phyloP scores from a whole-genome alignment of 768 basidiomycete species.

The Mycena indigotica region DNA sequence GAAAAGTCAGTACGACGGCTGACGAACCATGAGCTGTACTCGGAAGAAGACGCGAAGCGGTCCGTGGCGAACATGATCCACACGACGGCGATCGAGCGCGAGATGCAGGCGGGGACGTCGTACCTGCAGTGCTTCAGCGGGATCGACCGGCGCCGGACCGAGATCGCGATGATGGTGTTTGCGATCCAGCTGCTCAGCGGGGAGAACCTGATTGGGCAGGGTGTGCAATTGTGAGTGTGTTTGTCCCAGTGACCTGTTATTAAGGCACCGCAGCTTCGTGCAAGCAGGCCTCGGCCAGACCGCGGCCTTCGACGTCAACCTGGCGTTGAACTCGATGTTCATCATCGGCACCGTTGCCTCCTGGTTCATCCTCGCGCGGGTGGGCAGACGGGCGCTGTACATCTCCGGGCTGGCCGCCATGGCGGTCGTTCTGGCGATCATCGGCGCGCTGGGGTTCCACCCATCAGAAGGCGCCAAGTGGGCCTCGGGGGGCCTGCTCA shows the following conservation, averaged over 20 bases:
- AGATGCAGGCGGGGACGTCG: constrained; percentile 24
- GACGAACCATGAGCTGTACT: constrained; percentile 19
- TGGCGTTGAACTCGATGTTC: constrained; percentile 30
- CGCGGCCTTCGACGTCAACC: constrained; percentile 22
- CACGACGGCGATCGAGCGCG: constrained; percentile 25
- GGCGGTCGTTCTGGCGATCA: constrained; percentile 26
- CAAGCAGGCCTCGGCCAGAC: constrained; percentile 21
- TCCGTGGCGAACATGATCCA: constrained; percentile 27
- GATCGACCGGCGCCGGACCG: constrained; percentile 24
- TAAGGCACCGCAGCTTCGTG: constrained; percentile 12
- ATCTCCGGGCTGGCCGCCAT: constrained; percentile 21
- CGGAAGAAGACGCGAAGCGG: constrained; percentile 20
- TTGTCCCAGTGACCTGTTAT: too few species aligned
- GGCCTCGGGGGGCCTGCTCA: constrained; percentile 23
- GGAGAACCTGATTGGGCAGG: constrained; percentile 27
- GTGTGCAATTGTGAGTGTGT: constrained; percentile 22
- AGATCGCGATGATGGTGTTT: constrained; percentile 30
- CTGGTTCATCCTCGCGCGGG: constrained; percentile 23
- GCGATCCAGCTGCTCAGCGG: constrained; percentile 27
- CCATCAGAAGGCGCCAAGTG: constrained; percentile 10
- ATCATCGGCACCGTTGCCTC: constrained; percentile 29
- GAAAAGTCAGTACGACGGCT: constrained; percentile 19
- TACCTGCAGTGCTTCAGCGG: constrained; percentile 26
- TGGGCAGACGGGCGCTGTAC: constrained; percentile 28
- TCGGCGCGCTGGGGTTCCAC: constrained; percentile 23